Percentiles rank a stretch among this genome's conserved stretches.
These are phyloP conservation scores for Phaeosphaeriaceae sp. DNA, from an alignment of 2,329 filamentous ascomycete genomes.

Conservation along the genomic window DNA sequence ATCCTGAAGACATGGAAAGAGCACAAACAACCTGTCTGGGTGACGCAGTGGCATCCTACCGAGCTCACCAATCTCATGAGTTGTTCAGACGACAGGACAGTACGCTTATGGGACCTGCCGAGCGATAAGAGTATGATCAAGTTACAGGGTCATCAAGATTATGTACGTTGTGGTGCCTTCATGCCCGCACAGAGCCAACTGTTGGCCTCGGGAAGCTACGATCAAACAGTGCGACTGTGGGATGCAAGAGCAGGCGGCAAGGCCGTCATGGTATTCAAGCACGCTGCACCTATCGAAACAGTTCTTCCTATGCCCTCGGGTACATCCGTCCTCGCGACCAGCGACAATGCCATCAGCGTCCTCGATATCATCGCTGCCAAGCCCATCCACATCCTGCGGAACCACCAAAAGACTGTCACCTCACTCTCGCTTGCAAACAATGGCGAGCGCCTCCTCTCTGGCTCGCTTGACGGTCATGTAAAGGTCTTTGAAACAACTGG, in stretches of 20 bases:
- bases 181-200: slow-evolving; percentile 76
- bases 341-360: slow-evolving; percentile 86
- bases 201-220: slow-evolving; percentile 90
- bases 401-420: slow-evolving; percentile 98
- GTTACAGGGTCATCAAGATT: slow-evolving; percentile 88
- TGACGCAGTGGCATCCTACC: slow-evolving; percentile 88
- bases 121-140: slow-evolving; percentile 76
- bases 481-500: slow-evolving; percentile 94
- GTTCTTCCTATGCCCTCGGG: slow-evolving; percentile 88
- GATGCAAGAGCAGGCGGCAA: slow-evolving; percentile 75
- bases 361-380: slow-evolving; percentile 91
- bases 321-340: slow-evolving; percentile 82
- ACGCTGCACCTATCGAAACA: slow-evolving; percentile 84
- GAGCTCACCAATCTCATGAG: slow-evolving; percentile 87
- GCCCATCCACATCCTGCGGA: slow-evolving; percentile 83
- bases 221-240: slow-evolving; percentile 92
- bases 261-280: slow-evolving; percentile 89
- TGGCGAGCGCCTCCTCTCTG: slow-evolving; percentile 81
- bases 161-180: slow-evolving; percentile 86
- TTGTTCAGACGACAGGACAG: slow-evolving; percentile 89
- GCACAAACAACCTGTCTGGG: slow-evolving; percentile 93
- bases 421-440: slow-evolving; percentile 81
- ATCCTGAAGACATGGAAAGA: slow-evolving; percentile 95
- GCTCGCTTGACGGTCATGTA: slow-evolving; percentile 91
- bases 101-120: slow-evolving; percentile 92